Base-by-base conservation (phyloP, 139 green algal genomes). In the Desmodesmus armatus region DNA sequence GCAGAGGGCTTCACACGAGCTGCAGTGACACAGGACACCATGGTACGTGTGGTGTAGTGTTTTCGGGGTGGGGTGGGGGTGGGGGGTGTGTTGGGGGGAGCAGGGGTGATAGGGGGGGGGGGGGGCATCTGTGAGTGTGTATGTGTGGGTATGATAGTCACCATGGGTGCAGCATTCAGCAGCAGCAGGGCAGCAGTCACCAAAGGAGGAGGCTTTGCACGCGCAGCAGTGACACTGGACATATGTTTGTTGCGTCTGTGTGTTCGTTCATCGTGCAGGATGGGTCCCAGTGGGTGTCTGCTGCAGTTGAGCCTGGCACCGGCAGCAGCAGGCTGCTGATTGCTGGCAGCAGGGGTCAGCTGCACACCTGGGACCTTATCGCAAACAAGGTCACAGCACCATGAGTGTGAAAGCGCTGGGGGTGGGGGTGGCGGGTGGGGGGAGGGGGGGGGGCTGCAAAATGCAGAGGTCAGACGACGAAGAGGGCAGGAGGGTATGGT, bases 311-410 rank as follows among this genome's bases (percentile, higher is more conserved):
- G 55, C 47, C 78, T 35, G 67, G 76, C 44, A 83, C 67, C 41
- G 76, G 33, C 35, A 71, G 62, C 58, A 39, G 31, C 51, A 40
- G 81, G 7, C 62, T 73, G 23, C 82, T 72, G 43, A n/a, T 83
- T 83, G 58, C 65, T 53, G 44, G 25, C 43, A 43, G 35, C 29
- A 63, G 73, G n/a, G 37, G 51, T 21, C 33, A 49, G 1, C 27
- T 90, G 23, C 35, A 75, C 11, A 65, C 65, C 6, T 51, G 82
- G 47, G 83, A 89, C 66, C 58, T 88, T 39, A 60, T 53, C 7
- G 69, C 75, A n/a, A 81, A 81, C 35, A 77, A 79, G 65, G 15
- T 84, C 9, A 7, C 51, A 9, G 4, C n/a, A n/a, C n/a, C n/a
- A n/a, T n/a, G n/a, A n/a, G n/a, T n/a, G n/a, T n/a, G n/a, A n/a